These are phyloP conservation scores for Calophaca sinica DNA, from an alignment of 306 rosid genomes.

Conservation along the genomic window DNA sequence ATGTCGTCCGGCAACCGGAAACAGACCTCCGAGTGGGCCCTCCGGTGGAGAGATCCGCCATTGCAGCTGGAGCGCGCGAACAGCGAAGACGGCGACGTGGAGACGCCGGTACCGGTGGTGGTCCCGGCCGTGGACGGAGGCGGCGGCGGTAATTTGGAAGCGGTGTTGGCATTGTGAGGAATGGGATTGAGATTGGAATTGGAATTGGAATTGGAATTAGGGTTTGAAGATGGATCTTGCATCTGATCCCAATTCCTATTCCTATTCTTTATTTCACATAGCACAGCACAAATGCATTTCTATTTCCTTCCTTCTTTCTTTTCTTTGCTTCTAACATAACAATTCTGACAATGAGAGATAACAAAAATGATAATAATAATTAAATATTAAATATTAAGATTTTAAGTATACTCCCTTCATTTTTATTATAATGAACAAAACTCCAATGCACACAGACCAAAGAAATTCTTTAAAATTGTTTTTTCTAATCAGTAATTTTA, in stretches of 20 bases:
- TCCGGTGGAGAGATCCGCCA: slow-evolving; percentile 60
- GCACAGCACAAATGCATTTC: neutral
- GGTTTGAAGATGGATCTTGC: slow-evolving; percentile 71
- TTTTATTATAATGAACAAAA: no score
- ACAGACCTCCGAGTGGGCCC: slow-evolving; percentile 82
- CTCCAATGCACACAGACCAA: no score
- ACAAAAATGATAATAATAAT: no score
- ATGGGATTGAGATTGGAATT: slow-evolving; percentile 17
- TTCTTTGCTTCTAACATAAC: slow-evolving; percentile 15
- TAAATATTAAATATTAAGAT: no score
- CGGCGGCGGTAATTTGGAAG: slow-evolving; percentile 42
- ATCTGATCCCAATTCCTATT: slow-evolving; percentile 46
- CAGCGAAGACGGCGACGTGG: neutral
- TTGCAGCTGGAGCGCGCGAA: slow-evolving; percentile 37
- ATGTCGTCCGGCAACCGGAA: slow-evolving; percentile 76
- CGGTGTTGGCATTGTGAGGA: slow-evolving; percentile 46
- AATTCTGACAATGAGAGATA: neutral
- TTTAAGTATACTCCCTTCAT: no score
- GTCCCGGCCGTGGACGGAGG: neutral
- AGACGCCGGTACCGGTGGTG: no score
- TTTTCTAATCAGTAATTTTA: no score
- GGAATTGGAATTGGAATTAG: slow-evolving; percentile 37
- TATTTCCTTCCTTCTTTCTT: neutral
- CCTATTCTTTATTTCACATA: slow-evolving; percentile 39
- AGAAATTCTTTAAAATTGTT: no score